Base-by-base conservation (phyloP, 2,329 filamentous ascomycete genomes). In the Calonectria leucothoes region DNA sequence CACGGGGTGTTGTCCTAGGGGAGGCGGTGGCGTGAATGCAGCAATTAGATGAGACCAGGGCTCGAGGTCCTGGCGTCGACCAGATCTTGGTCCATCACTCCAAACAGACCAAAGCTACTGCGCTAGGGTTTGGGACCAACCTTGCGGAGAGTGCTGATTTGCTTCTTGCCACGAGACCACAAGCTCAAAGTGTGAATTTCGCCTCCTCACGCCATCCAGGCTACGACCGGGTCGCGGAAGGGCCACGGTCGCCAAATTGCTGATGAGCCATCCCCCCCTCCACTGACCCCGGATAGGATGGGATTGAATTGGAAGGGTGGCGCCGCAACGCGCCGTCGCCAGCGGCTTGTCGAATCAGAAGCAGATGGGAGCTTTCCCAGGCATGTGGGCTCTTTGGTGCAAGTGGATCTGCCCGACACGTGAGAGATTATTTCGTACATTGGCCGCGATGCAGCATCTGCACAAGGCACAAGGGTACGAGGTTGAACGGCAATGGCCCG, bases 361-460 rank as follows among this genome's bases (percentile, higher is more conserved):
- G 69, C 81, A 80, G 82, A 81, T 81, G 69, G 75, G 81, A 77
- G 76, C 72, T 66, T 81, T 81, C 75, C 80, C 80, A 81, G 74
- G 72, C 77, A 70, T 80, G 75, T 80, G 80, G 76, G 49, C 71
- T 39, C 55, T 61, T 74, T 69, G 71, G 72, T 76, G 74, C 72
- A 75, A 71, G 77, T 80, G 77, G 79, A 78, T 73, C 75, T 57
- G 67, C 69, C 70, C 71, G 65, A 71, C 75, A 78, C 74, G 77
- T 77, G 80, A 82, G 79, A 79, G 75, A 82, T 81, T 75, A 79
- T 77, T 81, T 78, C 74, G 70, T 76, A 77, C 79, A 79, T 78
- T 70, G 69, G 59, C 75, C 76, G 71, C 70, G 66, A 73, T 75
- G 69, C 67, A 65, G 63, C 72, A 64, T 79, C 65, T 63, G 66